Base-by-base conservation (phyloP, 2,329 filamentous ascomycete genomes). In the Calonectria crousiana region DNA sequence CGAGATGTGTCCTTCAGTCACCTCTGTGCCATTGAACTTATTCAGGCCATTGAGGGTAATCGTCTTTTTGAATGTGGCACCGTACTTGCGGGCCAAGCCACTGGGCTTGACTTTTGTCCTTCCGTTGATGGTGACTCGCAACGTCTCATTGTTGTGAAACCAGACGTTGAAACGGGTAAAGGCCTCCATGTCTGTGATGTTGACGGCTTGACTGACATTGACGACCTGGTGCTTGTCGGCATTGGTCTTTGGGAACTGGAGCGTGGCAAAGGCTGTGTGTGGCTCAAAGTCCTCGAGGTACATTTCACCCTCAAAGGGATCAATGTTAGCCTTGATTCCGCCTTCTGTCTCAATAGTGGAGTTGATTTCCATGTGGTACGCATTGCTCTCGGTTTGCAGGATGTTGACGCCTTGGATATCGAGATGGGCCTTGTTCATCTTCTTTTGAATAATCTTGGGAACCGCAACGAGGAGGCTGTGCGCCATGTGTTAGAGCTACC, bases 11-110 rank as follows among this genome's bases (percentile, higher is more conserved):
- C 90, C 87, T 51, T 90, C 84, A 68, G 83, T 86, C 72, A 93
- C 88, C 36, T 83, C 81, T 66, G 90, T 88, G 66, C 91, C 91
- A 52, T 86, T 80, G 76, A 94, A 90, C 73, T 87, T 85, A 80
- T 92, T 90, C 20, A 90, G 83, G 68, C 89, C 88, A 66, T 87
- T 87, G 71, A 92, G 79, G 23, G 83, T 82, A 56, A 92, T 74
- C 9, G 86, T 89, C 86, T 92, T 92, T 81, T 89, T 88, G 81
- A 92, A 92, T 72, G 86, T 86, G 73, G 90, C 88, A 9, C 80
- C 81, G 76, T 87, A 91, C 67, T 86, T 85, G 71, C 84, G 86
- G 69, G 84, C 80, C 71, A 92, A 86, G 53, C 89, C 88, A 20
- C 81, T 84, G 52, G 91, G 87, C 75, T 87, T 85, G 73, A 92